Conservation (phyloP, 768 basidiomycete genomes). For the Hysterangium stoloniferum region DNA sequence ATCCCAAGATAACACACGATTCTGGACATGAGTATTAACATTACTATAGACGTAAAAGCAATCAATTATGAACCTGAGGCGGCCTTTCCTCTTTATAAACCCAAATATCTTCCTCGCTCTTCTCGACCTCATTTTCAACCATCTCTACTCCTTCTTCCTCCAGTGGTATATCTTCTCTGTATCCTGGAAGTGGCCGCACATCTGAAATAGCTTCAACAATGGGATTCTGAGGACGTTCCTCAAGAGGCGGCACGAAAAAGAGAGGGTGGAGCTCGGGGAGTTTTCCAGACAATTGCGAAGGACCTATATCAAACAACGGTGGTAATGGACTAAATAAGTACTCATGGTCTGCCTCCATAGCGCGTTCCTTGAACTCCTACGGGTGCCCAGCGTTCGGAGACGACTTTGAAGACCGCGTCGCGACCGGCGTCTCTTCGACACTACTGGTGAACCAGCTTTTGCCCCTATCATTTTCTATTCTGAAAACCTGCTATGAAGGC, state of each 20-base stretch:
- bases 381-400: no score
- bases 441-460: no score
- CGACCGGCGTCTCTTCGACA: no score
- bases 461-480: no score
- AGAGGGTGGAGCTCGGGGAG: slow-evolving; percentile 18
- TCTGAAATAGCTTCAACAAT: slow-evolving; percentile 48
- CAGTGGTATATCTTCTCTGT: neutral
- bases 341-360: no score
- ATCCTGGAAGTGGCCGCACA: neutral
- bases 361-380: no score
- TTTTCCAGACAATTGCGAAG: slow-evolving; percentile 1
- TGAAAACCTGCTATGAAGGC: no score
- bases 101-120: neutral
- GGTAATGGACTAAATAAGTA: neutral
- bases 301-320: neutral
- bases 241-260: slow-evolving; percentile 59
- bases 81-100: neutral
- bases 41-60: slow-evolving; percentile 2
- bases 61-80: neutral
- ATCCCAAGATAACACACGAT: slow-evolving; percentile 58
- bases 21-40: slow-evolving; percentile 26
- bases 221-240: slow-evolving; percentile 72
- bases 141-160: neutral
- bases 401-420: no score
- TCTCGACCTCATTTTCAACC: neutral